Percentiles rank a stretch among this genome's conserved stretches.
phyloP scores from a whole-genome alignment of 352 stramenopile species.

The Phytophthora boehmeriae region DNA sequence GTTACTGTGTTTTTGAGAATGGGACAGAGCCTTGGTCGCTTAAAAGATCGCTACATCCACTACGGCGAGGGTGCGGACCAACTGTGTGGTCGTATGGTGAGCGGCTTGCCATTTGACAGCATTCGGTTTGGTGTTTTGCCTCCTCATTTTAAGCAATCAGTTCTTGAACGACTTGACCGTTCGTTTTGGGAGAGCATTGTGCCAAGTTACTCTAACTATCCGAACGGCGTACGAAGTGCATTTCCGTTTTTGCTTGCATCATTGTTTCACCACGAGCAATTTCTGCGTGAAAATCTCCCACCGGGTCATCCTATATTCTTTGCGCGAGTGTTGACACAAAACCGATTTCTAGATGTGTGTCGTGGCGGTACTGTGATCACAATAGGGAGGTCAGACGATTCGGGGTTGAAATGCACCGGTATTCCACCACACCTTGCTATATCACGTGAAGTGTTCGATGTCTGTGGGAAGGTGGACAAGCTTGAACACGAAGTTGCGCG shows the following conservation, averaged over 20 bases:
- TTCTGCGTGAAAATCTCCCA: background rate
- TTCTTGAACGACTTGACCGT: background rate
- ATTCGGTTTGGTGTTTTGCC: constrained; percentile 7
- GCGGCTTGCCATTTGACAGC: constrained; percentile 6
- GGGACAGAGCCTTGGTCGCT: constrained; percentile 6
- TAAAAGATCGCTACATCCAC: constrained; percentile 10
- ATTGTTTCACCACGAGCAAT: constrained; percentile 6
- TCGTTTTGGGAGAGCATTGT: constrained; percentile 11
- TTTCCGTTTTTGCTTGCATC: constrained; percentile 13
- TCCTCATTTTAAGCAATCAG: constrained; percentile 1
- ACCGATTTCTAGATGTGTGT: background rate
- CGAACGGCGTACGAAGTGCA: background rate
- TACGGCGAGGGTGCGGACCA: constrained; percentile 12
- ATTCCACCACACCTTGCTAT: constrained; percentile 11
- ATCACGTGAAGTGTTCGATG: constrained; percentile 2
- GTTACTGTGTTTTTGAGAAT: constrained; percentile 4
- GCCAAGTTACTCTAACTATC: constrained; percentile 6
- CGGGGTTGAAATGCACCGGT: constrained; percentile 13
- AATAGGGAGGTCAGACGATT: background rate
- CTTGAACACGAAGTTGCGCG: background rate
- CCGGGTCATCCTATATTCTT: constrained; percentile 1
- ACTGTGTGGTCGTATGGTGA: constrained; percentile 14
- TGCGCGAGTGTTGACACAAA: constrained; percentile 11
- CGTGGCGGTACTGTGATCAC: background rate
- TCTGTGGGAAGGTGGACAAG: background rate